Base-by-base conservation (phyloP, 768 basidiomycete genomes). In the Kondoa malvinella region DNA sequence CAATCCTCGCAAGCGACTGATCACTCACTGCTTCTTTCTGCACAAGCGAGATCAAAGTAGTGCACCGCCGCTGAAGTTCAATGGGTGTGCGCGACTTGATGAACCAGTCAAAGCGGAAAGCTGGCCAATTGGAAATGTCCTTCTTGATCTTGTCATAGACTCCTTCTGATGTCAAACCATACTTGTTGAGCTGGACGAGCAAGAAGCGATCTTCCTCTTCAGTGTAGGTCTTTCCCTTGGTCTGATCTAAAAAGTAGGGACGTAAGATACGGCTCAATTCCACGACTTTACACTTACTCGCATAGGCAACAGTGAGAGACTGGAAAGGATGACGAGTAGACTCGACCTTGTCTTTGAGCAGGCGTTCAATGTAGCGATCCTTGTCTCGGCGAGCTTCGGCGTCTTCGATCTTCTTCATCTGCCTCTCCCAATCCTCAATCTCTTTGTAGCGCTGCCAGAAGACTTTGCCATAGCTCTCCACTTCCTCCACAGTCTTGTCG, bases 141-240 rank as follows among this genome's bases (percentile, higher is more conserved):
- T 86, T 85, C 83, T 94, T 95, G 78, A 97, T 95, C 65, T 86
- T 79, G 74, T 99, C 94, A 74, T 92, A 95, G 29, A 90, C 87
- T 73, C 95, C 77, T 57, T 79, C 89, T 17, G 82, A 79, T 66
- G 86, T 85, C 82, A 96, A 85, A 27, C 92, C 91, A 72, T 96
- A 92, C 78, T 94, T 84, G 76, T 85, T 84, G 70, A 97, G 78
- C 29, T 92, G 84, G 74, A 89, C 91, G 50, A 97, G 82, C 14
- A 97, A 82, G 79, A 96, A 99, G 21, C 94, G 82, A 73, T 97
- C 95, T 75, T 97, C 95, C 75, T 97, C 95, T 71, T 99, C 95
- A 29, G 83, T 87, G 77, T 94, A 99, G 3, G 91, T 87, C 74
- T 96, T 96, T 69, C 92, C 94, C 77, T 96, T 96, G 34, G 92